Evolutionary conservation across 768 basidiomycete species (phyloP).

Genomic region (Lactarius hengduanensis): DNA sequence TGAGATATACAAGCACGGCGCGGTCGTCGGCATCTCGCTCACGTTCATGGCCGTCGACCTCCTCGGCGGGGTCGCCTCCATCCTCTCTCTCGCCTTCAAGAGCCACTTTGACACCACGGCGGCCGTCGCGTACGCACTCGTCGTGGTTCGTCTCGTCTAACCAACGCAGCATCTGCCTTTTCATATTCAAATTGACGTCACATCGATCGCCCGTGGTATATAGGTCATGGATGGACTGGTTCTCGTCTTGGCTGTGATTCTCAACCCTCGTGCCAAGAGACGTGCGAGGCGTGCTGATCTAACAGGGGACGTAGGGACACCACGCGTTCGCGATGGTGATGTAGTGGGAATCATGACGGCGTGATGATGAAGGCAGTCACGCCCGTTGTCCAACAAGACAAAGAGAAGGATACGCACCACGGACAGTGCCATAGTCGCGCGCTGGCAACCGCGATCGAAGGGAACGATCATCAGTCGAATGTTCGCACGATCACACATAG

Average conservation of each 20-base stretch:
- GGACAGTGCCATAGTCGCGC: neutral
- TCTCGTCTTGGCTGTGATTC: slow-evolving; percentile 56
- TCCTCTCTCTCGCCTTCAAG: slow-evolving; percentile 68
- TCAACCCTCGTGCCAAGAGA: slow-evolving; percentile 57
- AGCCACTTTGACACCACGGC: slow-evolving; percentile 61
- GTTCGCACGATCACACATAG: neutral
- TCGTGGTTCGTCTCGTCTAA: slow-evolving; percentile 44
- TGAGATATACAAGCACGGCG: slow-evolving; percentile 65
- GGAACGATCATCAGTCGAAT: neutral
- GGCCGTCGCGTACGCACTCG: slow-evolving; percentile 57
- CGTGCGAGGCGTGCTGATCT: neutral
- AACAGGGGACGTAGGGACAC: neutral
- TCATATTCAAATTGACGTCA: no score
- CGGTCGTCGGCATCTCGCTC: slow-evolving; percentile 68
- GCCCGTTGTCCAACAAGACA: slow-evolving; percentile 13
- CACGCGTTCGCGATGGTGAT: neutral
- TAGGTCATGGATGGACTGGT: slow-evolving; percentile 64
- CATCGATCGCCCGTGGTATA: neutral
- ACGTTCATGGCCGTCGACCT: slow-evolving; percentile 69
- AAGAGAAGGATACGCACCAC: neutral
- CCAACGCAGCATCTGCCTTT: neutral
- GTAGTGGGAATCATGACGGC: slow-evolving; percentile 12
- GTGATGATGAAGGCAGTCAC: neutral
- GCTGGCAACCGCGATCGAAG: neutral
- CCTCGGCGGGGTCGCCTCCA: slow-evolving; percentile 66